Conservation (phyloP, 495 filamentous ascomycete genomes). For the Hypoxylon cercidicola region DNA sequence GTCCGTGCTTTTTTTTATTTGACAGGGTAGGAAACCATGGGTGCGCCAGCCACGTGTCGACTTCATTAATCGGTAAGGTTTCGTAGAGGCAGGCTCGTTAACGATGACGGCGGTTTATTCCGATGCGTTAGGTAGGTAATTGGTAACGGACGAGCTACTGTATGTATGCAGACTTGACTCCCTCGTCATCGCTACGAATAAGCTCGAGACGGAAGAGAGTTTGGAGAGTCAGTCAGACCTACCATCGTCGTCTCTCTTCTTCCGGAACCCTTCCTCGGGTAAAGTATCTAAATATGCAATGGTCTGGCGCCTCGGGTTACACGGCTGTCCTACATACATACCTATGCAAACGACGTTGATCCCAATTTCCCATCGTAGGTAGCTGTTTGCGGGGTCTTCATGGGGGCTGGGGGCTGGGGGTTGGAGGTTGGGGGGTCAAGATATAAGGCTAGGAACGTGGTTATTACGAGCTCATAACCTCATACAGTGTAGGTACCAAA, state of each 20-base stretch:
- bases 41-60: slow-evolving; percentile 34
- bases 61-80: slow-evolving; percentile 1
- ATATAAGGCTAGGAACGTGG: slow-evolving; percentile 21
- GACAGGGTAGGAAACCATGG: slow-evolving; percentile 29
- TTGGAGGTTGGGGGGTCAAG: no score
- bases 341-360: slow-evolving; percentile 27
- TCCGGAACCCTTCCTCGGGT: no score
- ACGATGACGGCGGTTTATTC: not conserved
- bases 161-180: no score
- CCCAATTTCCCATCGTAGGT: slow-evolving; percentile 28
- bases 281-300: not conserved
- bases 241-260: no score
- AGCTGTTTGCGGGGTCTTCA: not conserved
- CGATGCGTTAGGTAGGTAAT: no score
- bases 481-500: not conserved
- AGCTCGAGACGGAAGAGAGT: no score
- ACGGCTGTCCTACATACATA: slow-evolving; percentile 12
- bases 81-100: no score
- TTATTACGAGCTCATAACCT: slow-evolving; percentile 1
- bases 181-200: no score
- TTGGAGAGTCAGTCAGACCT: no score
- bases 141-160: no score
- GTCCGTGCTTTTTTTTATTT: slow-evolving; percentile 35
- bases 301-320: slow-evolving; percentile 8
- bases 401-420: not conserved